Conservation (phyloP, 768 basidiomycete species). For the Leccinellum albellum region DNA sequence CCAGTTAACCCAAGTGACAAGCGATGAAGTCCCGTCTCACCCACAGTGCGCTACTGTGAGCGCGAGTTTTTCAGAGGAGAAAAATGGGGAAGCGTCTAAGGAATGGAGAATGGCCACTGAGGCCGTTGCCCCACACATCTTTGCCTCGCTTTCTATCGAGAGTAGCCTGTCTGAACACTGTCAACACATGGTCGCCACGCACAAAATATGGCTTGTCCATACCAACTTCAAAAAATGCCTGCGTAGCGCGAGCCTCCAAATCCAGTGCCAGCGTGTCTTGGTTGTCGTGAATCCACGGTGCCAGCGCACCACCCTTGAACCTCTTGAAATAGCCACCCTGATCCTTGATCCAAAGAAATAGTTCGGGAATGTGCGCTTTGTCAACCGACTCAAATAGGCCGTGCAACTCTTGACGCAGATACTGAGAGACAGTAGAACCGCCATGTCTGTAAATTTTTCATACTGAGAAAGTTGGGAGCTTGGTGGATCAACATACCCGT, state of each 20-base stretch:
- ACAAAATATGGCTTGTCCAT: constrained; percentile 1
- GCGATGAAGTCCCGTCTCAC: constrained; percentile 38
- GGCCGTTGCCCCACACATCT: constrained; percentile 84
- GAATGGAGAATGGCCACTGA: constrained; percentile 91
- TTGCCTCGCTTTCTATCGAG: constrained; percentile 63
- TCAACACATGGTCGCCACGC: constrained; percentile 3
- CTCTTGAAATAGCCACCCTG: constrained; percentile 89
- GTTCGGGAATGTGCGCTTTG: constrained; percentile 67
- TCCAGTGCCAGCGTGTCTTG: constrained; percentile 46
- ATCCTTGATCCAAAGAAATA: constrained; percentile 73
- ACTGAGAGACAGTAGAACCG: constrained; percentile 85
- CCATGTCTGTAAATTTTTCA: constrained; percentile 70
- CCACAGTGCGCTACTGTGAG: constrained; percentile 93
- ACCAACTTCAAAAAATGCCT: constrained; percentile 82
- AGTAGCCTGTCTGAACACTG: constrained; percentile 60
- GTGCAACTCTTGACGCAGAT: constrained; percentile 80
- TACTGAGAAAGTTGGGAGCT: background rate
- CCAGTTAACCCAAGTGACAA: constrained; percentile 10
- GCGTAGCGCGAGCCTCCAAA: constrained; percentile 80
- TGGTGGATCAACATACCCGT: constrained; percentile 56
- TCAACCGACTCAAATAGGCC: constrained; percentile 77
- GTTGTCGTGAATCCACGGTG: constrained; percentile 53
- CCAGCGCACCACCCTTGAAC: constrained; percentile 75
- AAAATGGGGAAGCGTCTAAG: constrained; percentile 83
- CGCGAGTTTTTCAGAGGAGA: constrained; percentile 66